A percentile compares a stretch with the other conserved stretches of the same genome.
These are phyloP conservation scores for Colletotrichum sp. DNA, from an alignment of 2,329 filamentous ascomycete genomes.

Conservation along the genomic window DNA sequence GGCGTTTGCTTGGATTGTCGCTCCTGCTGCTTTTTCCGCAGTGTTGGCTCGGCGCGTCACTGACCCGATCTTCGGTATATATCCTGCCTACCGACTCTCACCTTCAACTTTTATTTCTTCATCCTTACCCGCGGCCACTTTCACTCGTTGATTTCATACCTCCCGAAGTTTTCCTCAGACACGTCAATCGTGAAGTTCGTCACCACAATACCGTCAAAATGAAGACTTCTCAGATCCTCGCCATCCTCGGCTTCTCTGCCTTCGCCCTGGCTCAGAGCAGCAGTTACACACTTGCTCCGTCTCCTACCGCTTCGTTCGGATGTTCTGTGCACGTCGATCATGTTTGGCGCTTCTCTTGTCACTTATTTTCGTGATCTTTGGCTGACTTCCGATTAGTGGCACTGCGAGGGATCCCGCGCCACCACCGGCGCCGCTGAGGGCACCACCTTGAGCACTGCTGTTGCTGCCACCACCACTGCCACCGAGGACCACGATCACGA, in stretches of 20 bases:
- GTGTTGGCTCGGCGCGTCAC: not conserved
- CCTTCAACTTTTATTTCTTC: not conserved
- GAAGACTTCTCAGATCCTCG: slow-evolving; percentile 16
- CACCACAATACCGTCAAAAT: not conserved
- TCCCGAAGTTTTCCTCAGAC: not conserved
- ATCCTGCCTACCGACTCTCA: not conserved
- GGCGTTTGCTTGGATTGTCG: not conserved
- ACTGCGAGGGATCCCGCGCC: rapidly evolving
- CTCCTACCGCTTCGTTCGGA: slow-evolving; percentile 34
- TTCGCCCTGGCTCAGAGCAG: not conserved
- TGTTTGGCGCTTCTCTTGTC: no score
- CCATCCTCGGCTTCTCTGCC: slow-evolving; percentile 13
- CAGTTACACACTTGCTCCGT: slow-evolving; percentile 23
- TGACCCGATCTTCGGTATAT: not conserved
- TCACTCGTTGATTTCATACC: no score
- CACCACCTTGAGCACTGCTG: not conserved
- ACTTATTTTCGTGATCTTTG: no score
- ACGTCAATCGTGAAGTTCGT: not conserved
- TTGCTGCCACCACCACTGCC: not conserved
- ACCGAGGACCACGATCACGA: slow-evolving; percentile 2
- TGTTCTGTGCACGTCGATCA: no score
- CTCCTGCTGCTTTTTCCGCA: not conserved
- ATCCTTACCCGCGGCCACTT: no score
- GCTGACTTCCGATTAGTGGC: rapidly evolving
- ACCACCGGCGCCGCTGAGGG: not conserved